Conservation (phyloP, 2,329 filamentous ascomycete species). For the Aspergillus eucalypticola region DNA sequence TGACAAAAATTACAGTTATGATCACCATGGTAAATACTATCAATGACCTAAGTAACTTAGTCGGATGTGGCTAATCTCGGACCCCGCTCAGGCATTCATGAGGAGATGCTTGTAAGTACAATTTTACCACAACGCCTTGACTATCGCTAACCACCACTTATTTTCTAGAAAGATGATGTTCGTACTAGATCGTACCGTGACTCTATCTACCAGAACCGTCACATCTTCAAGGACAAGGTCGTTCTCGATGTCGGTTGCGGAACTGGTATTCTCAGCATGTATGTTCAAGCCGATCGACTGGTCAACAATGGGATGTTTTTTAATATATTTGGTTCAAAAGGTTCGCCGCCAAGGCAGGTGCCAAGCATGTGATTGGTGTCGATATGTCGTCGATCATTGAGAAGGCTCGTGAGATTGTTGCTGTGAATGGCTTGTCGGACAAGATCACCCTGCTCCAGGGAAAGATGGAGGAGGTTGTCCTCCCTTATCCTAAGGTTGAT, state of each 20-base stretch:
- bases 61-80: slow-evolving; percentile 29
- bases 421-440: slow-evolving; percentile 84
- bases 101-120: slow-evolving; percentile 89
- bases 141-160: slow-evolving; percentile 6
- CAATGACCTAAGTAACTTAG: slow-evolving; percentile 20
- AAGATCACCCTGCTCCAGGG: slow-evolving; percentile 98
- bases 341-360: slow-evolving; percentile 95
- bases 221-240: slow-evolving; percentile 87
- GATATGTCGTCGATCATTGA: slow-evolving; percentile 99
- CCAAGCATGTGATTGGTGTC: slow-evolving; percentile 97
- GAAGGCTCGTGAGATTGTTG: slow-evolving; percentile 95
- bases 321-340: slow-evolving; percentile 50
- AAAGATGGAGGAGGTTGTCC: slow-evolving; percentile 98
- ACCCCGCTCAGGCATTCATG: slow-evolving; percentile 73
- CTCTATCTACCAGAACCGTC: slow-evolving; percentile 94
- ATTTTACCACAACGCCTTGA: neutral
- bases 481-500: slow-evolving; percentile 93
- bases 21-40: slow-evolving; percentile 80
- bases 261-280: slow-evolving; percentile 98
- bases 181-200: slow-evolving; percentile 96
- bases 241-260: slow-evolving; percentile 97
- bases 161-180: slow-evolving; percentile 88
- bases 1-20: slow-evolving; percentile 66
- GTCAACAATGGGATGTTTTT: slow-evolving; percentile 16
- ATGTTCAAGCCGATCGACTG: slow-evolving; percentile 26